Evolutionary conservation across 1,284 basidiomycete genomes (phyloP), one percentile per base, ranked within the genome.

Genomic region (Marasmius sp.): DNA sequence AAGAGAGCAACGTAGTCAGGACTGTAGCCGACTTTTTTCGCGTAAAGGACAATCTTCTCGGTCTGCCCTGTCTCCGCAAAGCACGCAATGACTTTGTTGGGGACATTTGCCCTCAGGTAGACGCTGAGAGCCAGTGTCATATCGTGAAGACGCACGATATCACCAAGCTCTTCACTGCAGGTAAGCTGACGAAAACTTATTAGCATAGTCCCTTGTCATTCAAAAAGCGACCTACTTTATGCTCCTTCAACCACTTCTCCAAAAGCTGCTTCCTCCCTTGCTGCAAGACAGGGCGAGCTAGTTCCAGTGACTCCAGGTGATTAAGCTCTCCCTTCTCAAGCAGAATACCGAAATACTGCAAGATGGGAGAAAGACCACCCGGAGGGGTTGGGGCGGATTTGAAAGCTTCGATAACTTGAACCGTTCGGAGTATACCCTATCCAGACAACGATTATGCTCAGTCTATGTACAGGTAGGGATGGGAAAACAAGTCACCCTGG

Each of bases 241-340:
- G 98, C 84, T 99, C 97, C 80, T 99, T 99, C 67, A 99, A 81
- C 97, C 97, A 99, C 74, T 99, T 99, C 81, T 99, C 97, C 33
- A 99, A 84, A 51, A 99, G 81, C 72, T 98, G 95, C 80, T 99
- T 99, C 72, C 96, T 89, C 59, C 95, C 95, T 80, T 99, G 97
- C 69, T 94, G 91, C 56, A 99, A 81, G 12, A 99, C 97, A 22
- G 97, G 97, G 58, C 95, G 89, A 0, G 97, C 97, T 49, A 99
- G 88, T 76, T 99, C 97, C 51, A 99, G 80, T 39, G 95, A 97
- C 77, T 99, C 97, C 41, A 92, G 86, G 75, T 97, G 95, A 81
- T 99, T 99, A 62, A 99, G 86, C 77, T 98, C 93, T 43, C 97
- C 97, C 77, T 96, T 97, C 82, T 99, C 97, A 57, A 99, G 84